Conservation (phyloP, 2,329 filamentous ascomycete species). For the Monilinia vaccinii-corymbosi region DNA sequence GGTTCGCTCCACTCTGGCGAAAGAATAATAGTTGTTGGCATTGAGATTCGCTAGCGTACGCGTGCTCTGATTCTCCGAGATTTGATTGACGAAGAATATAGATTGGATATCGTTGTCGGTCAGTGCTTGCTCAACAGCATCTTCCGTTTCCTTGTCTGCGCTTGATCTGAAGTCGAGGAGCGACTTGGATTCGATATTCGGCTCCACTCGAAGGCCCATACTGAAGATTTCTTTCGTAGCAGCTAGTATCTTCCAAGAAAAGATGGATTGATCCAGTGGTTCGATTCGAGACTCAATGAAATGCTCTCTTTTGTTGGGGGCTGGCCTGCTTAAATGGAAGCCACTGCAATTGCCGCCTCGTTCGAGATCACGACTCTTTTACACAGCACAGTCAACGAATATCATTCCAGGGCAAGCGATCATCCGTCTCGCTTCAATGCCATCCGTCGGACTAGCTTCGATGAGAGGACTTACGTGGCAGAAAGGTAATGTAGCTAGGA, state of each 20-base stretch:
- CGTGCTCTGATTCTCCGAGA: not conserved
- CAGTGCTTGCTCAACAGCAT: not conserved
- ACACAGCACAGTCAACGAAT: not conserved
- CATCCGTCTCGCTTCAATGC: not conserved
- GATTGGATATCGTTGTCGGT: not conserved
- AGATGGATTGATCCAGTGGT: not conserved
- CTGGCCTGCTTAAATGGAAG: not conserved
- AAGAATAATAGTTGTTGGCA: not conserved
- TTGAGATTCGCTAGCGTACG: not conserved
- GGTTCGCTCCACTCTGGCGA: not conserved
- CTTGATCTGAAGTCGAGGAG: not conserved
- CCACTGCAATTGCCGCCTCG: not conserved
- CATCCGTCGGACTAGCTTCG: not conserved
- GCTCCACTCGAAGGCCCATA: not conserved
- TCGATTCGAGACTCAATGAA: not conserved
- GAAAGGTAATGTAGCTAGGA: not conserved
- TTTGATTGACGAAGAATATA: not conserved
- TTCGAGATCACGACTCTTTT: not conserved
- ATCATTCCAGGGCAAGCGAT: not conserved
- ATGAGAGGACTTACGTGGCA: not conserved
- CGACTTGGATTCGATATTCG: not conserved
- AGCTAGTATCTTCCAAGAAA: not conserved
- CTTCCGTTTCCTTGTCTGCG: not conserved
- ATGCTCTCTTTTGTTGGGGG: not conserved
- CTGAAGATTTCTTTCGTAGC: not conserved